Base-by-base conservation (phyloP, 768 basidiomycete genomes). In the Paxillus ammoniavirescens region DNA sequence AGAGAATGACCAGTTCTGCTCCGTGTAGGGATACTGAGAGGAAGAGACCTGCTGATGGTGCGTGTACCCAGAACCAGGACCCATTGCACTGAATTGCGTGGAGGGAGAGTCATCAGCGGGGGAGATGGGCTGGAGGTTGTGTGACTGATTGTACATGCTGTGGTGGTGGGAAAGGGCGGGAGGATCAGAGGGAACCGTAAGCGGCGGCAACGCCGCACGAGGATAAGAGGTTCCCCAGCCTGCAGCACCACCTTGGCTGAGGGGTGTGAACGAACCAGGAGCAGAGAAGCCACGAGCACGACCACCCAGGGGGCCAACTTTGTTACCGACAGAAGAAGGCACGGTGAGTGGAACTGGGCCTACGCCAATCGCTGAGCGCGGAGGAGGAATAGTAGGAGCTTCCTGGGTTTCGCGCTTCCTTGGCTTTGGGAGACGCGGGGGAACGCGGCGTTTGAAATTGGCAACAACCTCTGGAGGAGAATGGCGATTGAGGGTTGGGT, bases 391-490 rank as follows among this genome's bases (percentile, higher is more conserved):
- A 14, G 79, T 68, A n/a, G 83, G 78, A n/a, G 81, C 71, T 53
- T 89, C 85, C 56, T 86, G 75, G 3, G 77, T 68, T 56, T 92
- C 87, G 58, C 89, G 87, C 69, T 93, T 93, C 61, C 89, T 75
- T 10, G 89, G 88, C 64, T 93, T 93, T 35, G 91, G 91, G 12
- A 92, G 82, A 65, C 93, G 92, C 30, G 93, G 93, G 15, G 93
- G 93, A 5, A 97, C 93, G 61, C 93, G 89, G 56, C 93, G 90
- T 73, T 96, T 96, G 77, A 95, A 96, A 71, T 91, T 92, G 52
- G 93, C 87, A 49, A 96, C 90, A 49, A 94, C 88, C 57, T 92
- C 93, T 51, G 90, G 82, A 2, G 91, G 86, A 1, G 93, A 97
- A 69, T 91, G 87, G 51, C 93, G 86, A 72, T 91, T 92, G 64